Percentiles rank a stretch among this genome's conserved stretches.
phyloP scores from a whole-genome alignment of 2,329 filamentous ascomycete genomes.

The Sclerotinia borealis region DNA sequence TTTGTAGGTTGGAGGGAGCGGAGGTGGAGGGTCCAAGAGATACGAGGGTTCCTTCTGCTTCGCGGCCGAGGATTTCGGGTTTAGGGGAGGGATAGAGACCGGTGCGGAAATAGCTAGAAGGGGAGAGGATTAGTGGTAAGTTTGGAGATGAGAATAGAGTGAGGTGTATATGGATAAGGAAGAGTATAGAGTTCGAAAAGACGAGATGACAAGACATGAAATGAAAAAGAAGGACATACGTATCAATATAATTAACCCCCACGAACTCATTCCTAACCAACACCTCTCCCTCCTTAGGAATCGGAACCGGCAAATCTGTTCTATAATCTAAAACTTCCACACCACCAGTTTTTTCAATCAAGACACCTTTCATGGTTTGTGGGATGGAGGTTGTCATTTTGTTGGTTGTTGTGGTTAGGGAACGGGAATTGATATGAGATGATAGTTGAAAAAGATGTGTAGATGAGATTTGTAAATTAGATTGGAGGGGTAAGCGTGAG shows the following conservation, averaged over 20 bases:
- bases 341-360: conserved; percentile 66
- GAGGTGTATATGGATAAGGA: neutral
- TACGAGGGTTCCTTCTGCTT: conserved; percentile 68
- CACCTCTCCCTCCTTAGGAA: conserved; percentile 60
- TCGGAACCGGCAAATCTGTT: conserved; percentile 64
- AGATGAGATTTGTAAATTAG: neutral
- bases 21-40: conserved; percentile 49
- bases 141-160: neutral
- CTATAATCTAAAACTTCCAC: conserved; percentile 68
- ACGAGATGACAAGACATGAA: too few species aligned
- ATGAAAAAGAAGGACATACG: conserved; percentile 35
- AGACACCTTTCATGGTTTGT: conserved; percentile 53
- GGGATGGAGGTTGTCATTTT: conserved; percentile 19
- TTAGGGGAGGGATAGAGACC: conserved; percentile 70
- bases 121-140: neutral
- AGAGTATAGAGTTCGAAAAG: too few species aligned
- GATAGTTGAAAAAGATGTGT: neutral
- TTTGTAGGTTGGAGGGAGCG: conserved; percentile 45
- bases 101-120: conserved; percentile 69
- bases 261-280: conserved; percentile 75
- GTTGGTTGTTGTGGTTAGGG: neutral
- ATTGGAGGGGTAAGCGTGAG: neutral
- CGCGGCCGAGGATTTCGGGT: conserved; percentile 73
- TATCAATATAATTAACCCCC: conserved; percentile 89
- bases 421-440: neutral